These are phyloP conservation scores for Mortierella sp. DNA, from an alignment of 371 early-diverging fungal genomes.

Conservation along the genomic window DNA sequence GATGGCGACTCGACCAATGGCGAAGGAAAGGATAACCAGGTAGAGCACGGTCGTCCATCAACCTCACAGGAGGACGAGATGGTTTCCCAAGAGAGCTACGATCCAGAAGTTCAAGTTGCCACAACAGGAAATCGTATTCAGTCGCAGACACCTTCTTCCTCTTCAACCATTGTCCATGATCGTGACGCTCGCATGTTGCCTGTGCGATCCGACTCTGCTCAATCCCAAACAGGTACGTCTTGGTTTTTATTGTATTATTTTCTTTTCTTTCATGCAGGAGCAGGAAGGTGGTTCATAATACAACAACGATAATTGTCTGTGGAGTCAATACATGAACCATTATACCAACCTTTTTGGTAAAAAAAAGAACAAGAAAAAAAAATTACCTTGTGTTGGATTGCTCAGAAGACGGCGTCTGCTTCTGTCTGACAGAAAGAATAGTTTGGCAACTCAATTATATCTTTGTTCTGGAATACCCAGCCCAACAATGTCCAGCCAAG, in stretches of 20 bases:
- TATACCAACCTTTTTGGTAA: background rate
- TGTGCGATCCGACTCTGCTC: conserved; percentile 8
- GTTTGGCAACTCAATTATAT: background rate
- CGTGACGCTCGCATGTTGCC: conserved; percentile 16
- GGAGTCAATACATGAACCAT: no score
- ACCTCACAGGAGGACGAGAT: conserved; percentile 21
- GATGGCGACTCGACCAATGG: background rate
- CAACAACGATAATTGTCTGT: no score
- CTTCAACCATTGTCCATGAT: conserved; percentile 16
- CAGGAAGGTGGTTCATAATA: no score
- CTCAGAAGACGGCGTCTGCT: background rate
- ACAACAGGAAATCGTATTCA: conserved; percentile 28
- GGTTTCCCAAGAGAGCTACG: conserved; percentile 17
- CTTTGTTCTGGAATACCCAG: background rate
- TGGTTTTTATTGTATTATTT: background rate
- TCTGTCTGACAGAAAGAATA: background rate
- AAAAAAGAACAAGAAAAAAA: background rate
- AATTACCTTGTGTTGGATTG: background rate
- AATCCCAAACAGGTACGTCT: conserved; percentile 5
- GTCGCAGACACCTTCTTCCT: background rate
- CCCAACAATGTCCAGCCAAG: no score
- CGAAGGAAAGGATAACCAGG: conserved; percentile 4
- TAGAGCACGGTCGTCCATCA: background rate
- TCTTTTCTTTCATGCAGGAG: background rate
- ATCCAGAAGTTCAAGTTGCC: conserved; percentile 37